Percentiles rank a stretch among this genome's conserved stretches.
Evolutionary conservation across 805 yeast species (phyloP).

Genomic region (Candida methanosorbosa): DNA sequence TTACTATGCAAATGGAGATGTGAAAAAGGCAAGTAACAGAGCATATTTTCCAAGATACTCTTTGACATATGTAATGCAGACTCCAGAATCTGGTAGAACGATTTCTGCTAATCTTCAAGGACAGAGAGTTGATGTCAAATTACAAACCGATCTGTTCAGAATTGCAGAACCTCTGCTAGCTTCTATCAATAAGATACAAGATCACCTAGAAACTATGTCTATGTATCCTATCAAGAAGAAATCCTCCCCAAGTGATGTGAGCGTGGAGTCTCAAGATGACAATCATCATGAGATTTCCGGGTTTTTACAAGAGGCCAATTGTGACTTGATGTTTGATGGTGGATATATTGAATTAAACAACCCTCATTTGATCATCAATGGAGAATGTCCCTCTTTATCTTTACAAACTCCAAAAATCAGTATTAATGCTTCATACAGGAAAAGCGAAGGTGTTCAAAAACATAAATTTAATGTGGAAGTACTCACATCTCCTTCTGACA

Average conservation of each 20-base stretch:
- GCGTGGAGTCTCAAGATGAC: no score
- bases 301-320: conserved; percentile 31
- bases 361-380: conserved; percentile 31
- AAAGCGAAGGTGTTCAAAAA: conserved; percentile 23
- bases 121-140: conserved; percentile 59
- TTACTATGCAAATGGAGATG: conserved; percentile 32
- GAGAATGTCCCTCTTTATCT: conserved; percentile 41
- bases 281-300: no score
- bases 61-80: conserved; percentile 32
- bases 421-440: conserved; percentile 47
- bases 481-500: conserved; percentile 60
- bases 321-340: conserved; percentile 57
- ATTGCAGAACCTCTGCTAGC: conserved; percentile 44
- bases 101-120: conserved; percentile 51
- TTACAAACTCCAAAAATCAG: conserved; percentile 71
- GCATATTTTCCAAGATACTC: conserved; percentile 67
- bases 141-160: conserved; percentile 46
- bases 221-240: no score
- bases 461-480: conserved; percentile 45
- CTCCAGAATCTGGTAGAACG: conserved; percentile 19
- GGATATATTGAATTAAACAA: conserved; percentile 47
- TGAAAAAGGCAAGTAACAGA: conserved; percentile 39
- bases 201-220: no score
- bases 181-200: conserved; percentile 31
- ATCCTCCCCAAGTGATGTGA: no score